Percentiles rank a stretch among this genome's conserved stretches.
Evolutionary conservation across 176 grass and related monocot genomes (phyloP).

Genomic region (Aegilops speltoides): DNA sequence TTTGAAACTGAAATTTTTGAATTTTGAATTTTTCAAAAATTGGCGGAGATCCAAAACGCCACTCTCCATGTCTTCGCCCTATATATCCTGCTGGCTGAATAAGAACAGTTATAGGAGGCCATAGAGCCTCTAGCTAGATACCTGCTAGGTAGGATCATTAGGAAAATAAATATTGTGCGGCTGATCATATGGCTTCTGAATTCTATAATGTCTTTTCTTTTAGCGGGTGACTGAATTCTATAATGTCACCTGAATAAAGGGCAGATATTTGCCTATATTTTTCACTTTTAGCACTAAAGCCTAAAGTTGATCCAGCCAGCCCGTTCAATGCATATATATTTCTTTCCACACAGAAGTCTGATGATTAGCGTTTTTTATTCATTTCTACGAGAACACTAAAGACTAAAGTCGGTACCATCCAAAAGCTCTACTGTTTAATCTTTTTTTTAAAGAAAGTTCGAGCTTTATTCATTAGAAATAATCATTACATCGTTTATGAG

Average conservation of each 20-base stretch:
- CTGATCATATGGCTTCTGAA: neutral
- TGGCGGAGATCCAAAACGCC: no score
- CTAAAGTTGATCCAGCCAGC: neutral
- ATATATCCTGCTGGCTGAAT: no score
- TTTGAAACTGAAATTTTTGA: no score
- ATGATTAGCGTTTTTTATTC: neutral
- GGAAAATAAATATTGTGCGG: no score
- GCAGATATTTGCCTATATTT: neutral
- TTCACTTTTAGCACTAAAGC: neutral
- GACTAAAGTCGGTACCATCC: neutral
- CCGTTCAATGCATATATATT: neutral
- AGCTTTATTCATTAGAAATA: no score
- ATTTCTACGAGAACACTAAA: neutral
- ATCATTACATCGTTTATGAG: no score
- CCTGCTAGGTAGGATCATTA: no score
- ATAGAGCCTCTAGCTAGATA: no score
- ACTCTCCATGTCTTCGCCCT: no score
- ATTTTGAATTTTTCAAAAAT: no score
- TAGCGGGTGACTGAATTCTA: neutral
- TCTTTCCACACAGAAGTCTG: neutral
- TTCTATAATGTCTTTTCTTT: neutral
- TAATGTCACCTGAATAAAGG: constrained; percentile 2
- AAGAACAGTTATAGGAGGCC: no score
- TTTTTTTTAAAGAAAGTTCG: no score
- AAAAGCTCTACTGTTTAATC: neutral